These are phyloP conservation scores for Paratinospora sagittata DNA, from an alignment of 164 flowering plant species.

Conservation along the genomic window DNA sequence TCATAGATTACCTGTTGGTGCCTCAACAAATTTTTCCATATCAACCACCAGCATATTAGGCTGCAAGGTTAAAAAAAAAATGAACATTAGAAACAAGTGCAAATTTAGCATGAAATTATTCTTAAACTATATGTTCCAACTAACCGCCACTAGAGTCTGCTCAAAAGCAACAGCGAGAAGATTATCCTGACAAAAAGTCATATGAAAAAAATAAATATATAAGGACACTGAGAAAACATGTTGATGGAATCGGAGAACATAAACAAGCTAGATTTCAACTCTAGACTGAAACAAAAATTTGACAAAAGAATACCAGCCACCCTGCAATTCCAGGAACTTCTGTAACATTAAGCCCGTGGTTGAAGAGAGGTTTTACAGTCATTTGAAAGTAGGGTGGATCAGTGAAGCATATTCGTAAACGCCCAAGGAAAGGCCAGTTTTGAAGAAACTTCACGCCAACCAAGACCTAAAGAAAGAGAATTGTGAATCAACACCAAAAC, in stretches of 20 bases:
- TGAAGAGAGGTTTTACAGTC: constrained; percentile 85
- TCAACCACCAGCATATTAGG: constrained; percentile 98
- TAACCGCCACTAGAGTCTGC: constrained; percentile 93
- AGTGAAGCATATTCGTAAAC: constrained; percentile 84
- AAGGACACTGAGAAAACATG: not conserved
- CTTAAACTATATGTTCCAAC: not conserved
- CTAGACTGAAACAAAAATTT: not conserved
- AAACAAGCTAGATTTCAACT: not conserved
- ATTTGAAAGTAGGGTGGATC: constrained; percentile 97
- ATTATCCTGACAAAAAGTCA: constrained; percentile 57
- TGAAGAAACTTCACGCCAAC: constrained; percentile 84
- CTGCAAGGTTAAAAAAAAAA: constrained; percentile 39
- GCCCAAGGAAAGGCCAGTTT: constrained; percentile 80
- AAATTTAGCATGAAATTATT: not conserved
- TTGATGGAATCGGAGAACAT: not conserved
- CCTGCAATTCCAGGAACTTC: constrained; percentile 96
- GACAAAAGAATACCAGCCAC: constrained; percentile 65
- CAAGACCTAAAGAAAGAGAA: constrained; percentile 48
- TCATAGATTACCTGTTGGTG: constrained; percentile 44
- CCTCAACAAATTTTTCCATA: constrained; percentile 71
- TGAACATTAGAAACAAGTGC: constrained; percentile 1
- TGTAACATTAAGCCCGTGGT: constrained; percentile 86
- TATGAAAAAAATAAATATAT: not conserved
- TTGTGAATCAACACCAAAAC: not conserved
- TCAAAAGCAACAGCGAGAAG: constrained; percentile 83